Evolutionary conservation across 257 asterid species (phyloP).

Genomic region (Fraxinus excelsior): DNA sequence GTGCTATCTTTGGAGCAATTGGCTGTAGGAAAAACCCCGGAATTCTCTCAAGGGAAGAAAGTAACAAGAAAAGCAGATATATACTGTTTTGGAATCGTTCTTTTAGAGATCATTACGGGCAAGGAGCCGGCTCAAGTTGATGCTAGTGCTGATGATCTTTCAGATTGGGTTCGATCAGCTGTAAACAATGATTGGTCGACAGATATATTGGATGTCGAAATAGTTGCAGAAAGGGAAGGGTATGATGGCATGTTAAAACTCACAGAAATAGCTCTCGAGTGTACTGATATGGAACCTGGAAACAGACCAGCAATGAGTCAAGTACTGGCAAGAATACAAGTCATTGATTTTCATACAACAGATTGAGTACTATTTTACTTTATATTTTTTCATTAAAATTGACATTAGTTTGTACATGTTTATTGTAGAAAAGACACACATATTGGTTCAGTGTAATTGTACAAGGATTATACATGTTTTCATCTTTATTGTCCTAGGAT

Average conservation of each 20-base stretch:
- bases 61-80: slow-evolving; percentile 57
- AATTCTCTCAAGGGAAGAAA: slow-evolving; percentile 43
- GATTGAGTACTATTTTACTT: background rate
- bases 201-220: slow-evolving; percentile 62
- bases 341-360: slow-evolving; percentile 23
- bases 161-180: slow-evolving; percentile 63
- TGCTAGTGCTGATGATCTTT: slow-evolving; percentile 38
- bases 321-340: slow-evolving; percentile 43
- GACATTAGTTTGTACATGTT: background rate
- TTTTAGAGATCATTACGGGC: slow-evolving; percentile 68
- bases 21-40: slow-evolving; percentile 55
- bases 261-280: slow-evolving; percentile 60
- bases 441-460: too few species aligned
- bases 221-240: slow-evolving; percentile 59
- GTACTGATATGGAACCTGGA: slow-evolving; percentile 52
- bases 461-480: background rate
- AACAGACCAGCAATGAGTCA: slow-evolving; percentile 54
- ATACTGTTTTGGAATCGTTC: slow-evolving; percentile 65
- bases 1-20: slow-evolving; percentile 35
- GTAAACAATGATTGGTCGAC: slow-evolving; percentile 68
- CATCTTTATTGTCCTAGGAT: too few species aligned
- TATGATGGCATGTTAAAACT: slow-evolving; percentile 67
- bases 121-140: slow-evolving; percentile 32
- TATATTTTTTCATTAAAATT: background rate
- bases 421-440: background rate